Evolutionary conservation across 2,329 filamentous ascomycete genomes (phyloP), one percentile per base, ranked within the genome.

Genomic region (Bipolaris oryzae): DNA sequence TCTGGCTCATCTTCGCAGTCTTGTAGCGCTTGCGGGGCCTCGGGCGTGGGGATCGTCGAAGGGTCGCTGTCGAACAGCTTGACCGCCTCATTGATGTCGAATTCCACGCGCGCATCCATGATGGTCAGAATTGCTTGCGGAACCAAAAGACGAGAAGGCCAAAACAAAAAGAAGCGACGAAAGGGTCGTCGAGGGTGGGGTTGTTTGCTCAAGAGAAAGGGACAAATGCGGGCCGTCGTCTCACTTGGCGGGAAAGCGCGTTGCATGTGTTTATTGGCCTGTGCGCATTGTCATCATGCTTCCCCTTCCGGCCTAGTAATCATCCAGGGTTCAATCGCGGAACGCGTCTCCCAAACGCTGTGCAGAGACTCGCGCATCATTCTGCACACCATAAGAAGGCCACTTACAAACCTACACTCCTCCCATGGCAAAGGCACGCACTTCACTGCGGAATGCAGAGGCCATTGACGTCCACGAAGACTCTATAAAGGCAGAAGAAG

Each of bases 41-140:
- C 94, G 41, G 90, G 88, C 2, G 93, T 97, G 7, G 89, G 82
- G 53, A 98, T 90, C 37, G 87, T 85, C 43, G 87, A 82, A 7
- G 95, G 94, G 76, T 98, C 94, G 79, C 92, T 96, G 85, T 97
- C 91, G 79, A 97, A 99, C 76, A 91, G 86, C 83, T 96, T 97
- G 77, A 98, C 89, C 64, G 92, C 92, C 81, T 96, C 90, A 77
- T 97, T 96, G 78, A 99, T 91, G 77, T 98, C 91, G 80, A 99
- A 99, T 72, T 89, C 85, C 75, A 92, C 85, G 62, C 78, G 80
- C 63, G 82, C 80, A 68, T 84, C 83, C 81, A 90, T 90, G 72
- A 82, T 89, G 87, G 72, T 66, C 64, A 63, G 53, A 61, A 51
- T 62, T 50, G 59, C 51, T 48, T 50, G 57, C 56, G 55, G 43